Conservation (phyloP, 2,329 filamentous ascomycete genomes). For the Aspergillus sp. region DNA sequence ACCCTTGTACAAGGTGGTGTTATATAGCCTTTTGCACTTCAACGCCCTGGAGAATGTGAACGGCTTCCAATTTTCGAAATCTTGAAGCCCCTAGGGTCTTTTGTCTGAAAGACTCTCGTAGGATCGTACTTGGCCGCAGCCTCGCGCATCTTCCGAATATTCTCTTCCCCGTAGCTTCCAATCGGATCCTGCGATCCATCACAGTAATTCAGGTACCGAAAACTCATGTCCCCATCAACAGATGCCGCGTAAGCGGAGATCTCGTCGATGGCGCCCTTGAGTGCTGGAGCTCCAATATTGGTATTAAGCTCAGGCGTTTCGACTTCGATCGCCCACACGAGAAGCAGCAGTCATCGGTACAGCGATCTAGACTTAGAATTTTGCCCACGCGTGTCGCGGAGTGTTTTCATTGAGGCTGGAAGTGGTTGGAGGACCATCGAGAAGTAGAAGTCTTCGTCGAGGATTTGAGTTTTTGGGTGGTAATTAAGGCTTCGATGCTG, state of each 20-base stretch:
- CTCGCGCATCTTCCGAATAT: conserved; percentile 3
- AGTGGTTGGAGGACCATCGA: neutral
- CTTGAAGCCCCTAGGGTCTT: neutral
- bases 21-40: too few relatives aligned
- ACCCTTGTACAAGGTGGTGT: too few relatives aligned
- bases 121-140: conserved; percentile 7
- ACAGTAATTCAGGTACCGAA: conserved; percentile 6
- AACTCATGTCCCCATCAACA: neutral
- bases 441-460: neutral
- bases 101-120: conserved; percentile 2
- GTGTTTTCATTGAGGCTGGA: neutral
- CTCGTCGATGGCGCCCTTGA: neutral
- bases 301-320: neutral
- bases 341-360: neutral
- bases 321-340: neutral
- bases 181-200: conserved; percentile 1
- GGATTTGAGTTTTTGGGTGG: neutral
- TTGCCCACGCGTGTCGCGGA: neutral
- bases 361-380: neutral
- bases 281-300: neutral
- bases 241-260: neutral
- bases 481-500: neutral
- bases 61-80: neutral
- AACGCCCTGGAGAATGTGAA: neutral
- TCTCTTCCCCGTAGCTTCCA: neutral